A percentile compares a stretch with the other conserved stretches of the same genome.
Conservation (phyloP, 164 flowering plant species). For the Liquidambar formosana region DNA sequence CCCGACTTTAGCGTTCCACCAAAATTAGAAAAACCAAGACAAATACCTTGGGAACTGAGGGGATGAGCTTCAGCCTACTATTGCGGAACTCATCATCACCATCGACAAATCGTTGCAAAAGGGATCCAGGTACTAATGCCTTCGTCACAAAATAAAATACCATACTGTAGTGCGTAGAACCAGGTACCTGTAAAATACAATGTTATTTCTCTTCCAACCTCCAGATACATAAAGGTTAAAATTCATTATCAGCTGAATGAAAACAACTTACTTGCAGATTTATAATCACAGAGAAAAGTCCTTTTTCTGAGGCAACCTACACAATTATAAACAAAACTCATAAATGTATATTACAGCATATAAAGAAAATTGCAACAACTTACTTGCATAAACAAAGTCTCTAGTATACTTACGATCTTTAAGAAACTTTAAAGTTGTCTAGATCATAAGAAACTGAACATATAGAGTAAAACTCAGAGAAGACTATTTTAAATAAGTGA, state of each 20-base stretch:
- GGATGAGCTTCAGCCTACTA: conserved; percentile 94
- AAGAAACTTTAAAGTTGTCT: no score
- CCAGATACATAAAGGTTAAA: not conserved
- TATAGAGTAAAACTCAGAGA: no score
- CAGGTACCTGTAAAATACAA: conserved; percentile 78
- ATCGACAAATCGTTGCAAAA: conserved; percentile 93
- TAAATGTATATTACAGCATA: not conserved
- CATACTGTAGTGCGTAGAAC: conserved; percentile 97
- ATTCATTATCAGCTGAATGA: not conserved
- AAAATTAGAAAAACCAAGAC: no score
- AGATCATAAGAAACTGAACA: no score
- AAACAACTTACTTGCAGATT: conserved; percentile 86
- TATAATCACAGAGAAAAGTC: conserved; percentile 72
- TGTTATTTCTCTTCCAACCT: conserved; percentile 7
- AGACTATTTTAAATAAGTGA: no score
- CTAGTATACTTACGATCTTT: no score
- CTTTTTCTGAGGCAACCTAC: conserved; percentile 91
- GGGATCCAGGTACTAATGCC: conserved; percentile 80
- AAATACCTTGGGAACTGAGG: conserved; percentile 94
- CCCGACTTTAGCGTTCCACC: no score
- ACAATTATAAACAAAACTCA: conserved; percentile 10
- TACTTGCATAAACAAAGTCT: no score
- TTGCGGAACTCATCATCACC: conserved; percentile 99
- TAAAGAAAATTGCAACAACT: no score
- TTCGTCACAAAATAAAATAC: conserved; percentile 88